Evolutionary conservation across 352 stramenopile species (phyloP).

Genomic region (Globisporangium barbulae): DNA sequence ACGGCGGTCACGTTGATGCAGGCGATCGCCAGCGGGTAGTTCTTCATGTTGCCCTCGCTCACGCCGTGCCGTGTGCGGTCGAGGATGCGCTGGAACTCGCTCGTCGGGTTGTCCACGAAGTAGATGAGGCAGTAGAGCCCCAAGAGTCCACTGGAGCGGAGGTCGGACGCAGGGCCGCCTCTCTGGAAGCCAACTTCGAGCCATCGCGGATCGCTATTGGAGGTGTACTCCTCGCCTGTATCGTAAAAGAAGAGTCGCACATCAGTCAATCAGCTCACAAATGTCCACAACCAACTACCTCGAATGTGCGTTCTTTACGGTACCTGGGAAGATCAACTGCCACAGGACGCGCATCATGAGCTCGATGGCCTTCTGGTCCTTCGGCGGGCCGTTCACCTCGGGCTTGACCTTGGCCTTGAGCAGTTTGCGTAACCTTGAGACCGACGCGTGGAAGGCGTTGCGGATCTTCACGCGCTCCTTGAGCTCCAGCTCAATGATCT

Average conservation of each 20-base stretch:
- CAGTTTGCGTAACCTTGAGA: constrained; percentile 67
- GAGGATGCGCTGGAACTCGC: constrained; percentile 68
- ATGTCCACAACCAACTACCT: not conserved
- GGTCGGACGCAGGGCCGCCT: constrained; percentile 74
- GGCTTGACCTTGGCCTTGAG: constrained; percentile 78
- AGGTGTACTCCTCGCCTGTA: constrained; percentile 49
- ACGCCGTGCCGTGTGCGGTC: constrained; percentile 75
- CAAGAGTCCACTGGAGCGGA: constrained; percentile 80
- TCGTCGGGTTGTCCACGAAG: constrained; percentile 65
- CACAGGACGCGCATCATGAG: constrained; percentile 78
- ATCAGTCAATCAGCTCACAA: constrained; percentile 4
- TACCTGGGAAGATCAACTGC: constrained; percentile 50
- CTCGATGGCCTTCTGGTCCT: constrained; percentile 71
- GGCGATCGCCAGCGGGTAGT: constrained; percentile 83
- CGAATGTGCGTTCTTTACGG: not conserved
- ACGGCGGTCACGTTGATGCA: constrained; percentile 82
- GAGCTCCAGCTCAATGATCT: constrained; percentile 79
- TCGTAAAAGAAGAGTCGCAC: not conserved
- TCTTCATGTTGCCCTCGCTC: constrained; percentile 87
- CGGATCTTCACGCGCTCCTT: constrained; percentile 73
- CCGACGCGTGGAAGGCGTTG: constrained; percentile 56
- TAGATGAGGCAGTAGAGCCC: constrained; percentile 84
- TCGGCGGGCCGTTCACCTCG: constrained; percentile 60
- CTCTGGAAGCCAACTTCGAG: constrained; percentile 83
- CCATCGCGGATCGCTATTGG: constrained; percentile 74